Evolutionary conservation across 2,329 filamentous ascomycete genomes (phyloP).

Genomic region (Scortechinia acanthostroma): DNA sequence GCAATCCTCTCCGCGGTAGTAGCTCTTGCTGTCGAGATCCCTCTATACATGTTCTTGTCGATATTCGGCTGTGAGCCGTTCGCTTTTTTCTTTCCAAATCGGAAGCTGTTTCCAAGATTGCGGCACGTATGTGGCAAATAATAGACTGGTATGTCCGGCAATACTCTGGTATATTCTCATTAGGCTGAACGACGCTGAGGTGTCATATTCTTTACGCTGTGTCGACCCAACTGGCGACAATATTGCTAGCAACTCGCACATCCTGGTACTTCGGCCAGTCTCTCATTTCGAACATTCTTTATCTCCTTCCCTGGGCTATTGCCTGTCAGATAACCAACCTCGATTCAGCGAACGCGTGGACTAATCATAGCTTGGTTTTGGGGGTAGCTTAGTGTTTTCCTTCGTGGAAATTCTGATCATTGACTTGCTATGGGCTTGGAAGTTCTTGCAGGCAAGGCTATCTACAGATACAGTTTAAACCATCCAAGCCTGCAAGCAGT

Average conservation of each 20-base stretch:
- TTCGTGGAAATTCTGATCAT: constrained; percentile 48
- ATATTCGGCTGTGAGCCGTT: constrained; percentile 50
- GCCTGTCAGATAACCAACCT: constrained; percentile 41
- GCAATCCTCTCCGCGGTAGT: constrained; percentile 42
- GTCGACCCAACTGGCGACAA: constrained; percentile 55
- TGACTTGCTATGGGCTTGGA: constrained; percentile 41
- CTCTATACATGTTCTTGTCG: constrained; percentile 55
- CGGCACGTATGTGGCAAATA: constrained; percentile 56
- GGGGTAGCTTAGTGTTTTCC: constrained; percentile 61
- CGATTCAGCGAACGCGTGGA: constrained; percentile 51
- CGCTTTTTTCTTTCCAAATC: constrained; percentile 54
- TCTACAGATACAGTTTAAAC: too few species aligned
- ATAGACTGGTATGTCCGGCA: too few species aligned
- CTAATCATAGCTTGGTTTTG: constrained; percentile 63
- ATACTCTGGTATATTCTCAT: too few species aligned
- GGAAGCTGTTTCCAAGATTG: constrained; percentile 47
- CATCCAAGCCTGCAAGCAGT: too few species aligned
- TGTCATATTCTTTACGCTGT: constrained; percentile 67
- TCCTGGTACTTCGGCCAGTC: constrained; percentile 65
- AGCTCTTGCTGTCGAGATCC: constrained; percentile 50
- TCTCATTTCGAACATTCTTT: constrained; percentile 58
- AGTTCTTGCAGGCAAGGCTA: too few species aligned
- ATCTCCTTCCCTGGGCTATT: constrained; percentile 67
- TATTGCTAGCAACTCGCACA: constrained; percentile 57
- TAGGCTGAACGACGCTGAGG: too few species aligned